Conservation (phyloP, 768 basidiomycete species). For the Boletellus emodensis region DNA sequence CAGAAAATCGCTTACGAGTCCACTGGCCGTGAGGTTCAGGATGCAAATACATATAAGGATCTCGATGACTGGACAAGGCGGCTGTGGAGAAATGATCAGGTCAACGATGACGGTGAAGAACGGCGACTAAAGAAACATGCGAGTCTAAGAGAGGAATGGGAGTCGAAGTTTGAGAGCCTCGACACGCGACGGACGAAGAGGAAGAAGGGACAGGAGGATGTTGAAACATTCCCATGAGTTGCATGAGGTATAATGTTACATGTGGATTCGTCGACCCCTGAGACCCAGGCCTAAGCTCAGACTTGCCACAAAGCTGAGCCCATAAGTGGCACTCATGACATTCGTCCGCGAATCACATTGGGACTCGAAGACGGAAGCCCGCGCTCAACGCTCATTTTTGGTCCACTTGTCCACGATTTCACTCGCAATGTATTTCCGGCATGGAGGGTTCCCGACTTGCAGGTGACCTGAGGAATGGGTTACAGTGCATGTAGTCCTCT, state of each 20-base stretch:
- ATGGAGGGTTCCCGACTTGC: background rate
- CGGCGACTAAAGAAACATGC: constrained; percentile 38
- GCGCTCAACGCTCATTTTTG: too few species aligned
- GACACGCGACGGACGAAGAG: constrained; percentile 22
- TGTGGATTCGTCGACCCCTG: background rate
- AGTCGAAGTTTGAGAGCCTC: constrained; percentile 35
- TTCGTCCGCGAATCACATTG: too few species aligned
- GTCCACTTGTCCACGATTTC: too few species aligned
- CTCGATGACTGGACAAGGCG: constrained; percentile 42
- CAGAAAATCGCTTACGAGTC: constrained; percentile 52
- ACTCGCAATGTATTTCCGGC: too few species aligned
- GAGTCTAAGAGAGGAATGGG: constrained; percentile 38
- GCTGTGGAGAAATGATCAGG: constrained; percentile 39
- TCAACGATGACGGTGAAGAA: constrained; percentile 29
- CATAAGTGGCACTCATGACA: background rate
- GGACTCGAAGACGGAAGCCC: too few species aligned
- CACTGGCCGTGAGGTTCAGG: constrained; percentile 46
- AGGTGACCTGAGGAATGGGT: background rate
- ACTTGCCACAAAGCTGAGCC: background rate
- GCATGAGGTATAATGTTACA: background rate
- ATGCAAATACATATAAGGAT: constrained; percentile 40
- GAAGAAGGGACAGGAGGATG: constrained; percentile 18
- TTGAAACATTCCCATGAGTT: constrained; percentile 25
- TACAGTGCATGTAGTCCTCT: too few species aligned
- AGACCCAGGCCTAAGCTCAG: too few species aligned